These are phyloP conservation scores for Sarocladium oryzae DNA, from an alignment of 2,329 filamentous ascomycete species.

Conservation along the genomic window DNA sequence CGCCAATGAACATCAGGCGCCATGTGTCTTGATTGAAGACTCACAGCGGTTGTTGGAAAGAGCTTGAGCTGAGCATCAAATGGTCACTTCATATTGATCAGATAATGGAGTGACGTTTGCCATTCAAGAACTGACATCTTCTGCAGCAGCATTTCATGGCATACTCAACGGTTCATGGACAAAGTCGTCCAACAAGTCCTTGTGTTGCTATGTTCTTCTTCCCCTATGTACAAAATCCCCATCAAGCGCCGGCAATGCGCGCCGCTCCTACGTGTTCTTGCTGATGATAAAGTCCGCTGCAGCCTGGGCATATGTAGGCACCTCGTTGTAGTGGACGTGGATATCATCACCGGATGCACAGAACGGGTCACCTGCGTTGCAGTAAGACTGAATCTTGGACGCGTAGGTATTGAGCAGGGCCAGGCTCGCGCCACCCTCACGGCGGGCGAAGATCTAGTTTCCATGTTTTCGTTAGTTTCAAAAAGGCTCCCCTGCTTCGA, in stretches of 20 bases:
- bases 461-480: not conserved
- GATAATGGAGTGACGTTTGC: no score
- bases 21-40: no score
- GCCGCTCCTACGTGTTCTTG: not conserved
- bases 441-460: constrained; percentile 10
- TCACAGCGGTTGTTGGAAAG: no score
- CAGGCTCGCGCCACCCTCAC: constrained; percentile 10
- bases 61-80: no score
- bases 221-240: not conserved
- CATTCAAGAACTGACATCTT: no score
- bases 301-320: constrained; percentile 10
- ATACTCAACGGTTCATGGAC: no score
- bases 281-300: constrained; percentile 13
- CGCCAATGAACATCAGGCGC: no score
- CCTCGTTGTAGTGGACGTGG: constrained; percentile 12
- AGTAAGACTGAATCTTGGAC: constrained; percentile 10
- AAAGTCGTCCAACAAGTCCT: no score
- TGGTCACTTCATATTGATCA: no score
- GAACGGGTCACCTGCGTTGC: constrained; percentile 9
- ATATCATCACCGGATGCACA: constrained; percentile 9
- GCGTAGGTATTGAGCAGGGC: constrained; percentile 11
- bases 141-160: no score
- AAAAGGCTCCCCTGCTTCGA: no score
- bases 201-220: no score
- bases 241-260: not conserved